Evolutionary conservation across 31 red algal species (phyloP).

Genomic region (Endocladia muricata): DNA sequence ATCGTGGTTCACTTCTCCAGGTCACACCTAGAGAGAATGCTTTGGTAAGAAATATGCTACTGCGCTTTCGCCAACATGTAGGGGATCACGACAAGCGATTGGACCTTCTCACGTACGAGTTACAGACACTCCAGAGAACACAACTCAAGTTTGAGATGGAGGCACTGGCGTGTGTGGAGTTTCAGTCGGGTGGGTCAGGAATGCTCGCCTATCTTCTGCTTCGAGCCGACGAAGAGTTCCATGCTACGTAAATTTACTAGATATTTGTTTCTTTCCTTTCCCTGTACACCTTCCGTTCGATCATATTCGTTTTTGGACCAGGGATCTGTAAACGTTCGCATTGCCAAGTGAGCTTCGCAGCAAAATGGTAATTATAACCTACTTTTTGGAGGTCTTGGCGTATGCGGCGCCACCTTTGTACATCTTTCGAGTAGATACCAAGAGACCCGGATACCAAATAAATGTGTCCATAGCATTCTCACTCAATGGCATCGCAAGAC

Average conservation of each 20-base stretch:
- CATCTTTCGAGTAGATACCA: no score
- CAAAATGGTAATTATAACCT: no score
- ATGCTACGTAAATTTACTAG: not conserved
- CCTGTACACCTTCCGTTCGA: not conserved
- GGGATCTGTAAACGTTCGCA: no score
- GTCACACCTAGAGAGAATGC: constrained; percentile 31
- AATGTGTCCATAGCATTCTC: no score
- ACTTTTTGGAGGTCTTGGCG: no score
- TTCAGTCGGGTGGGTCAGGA: not conserved
- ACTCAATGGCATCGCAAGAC: no score
- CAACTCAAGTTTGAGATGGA: constrained; percentile 63
- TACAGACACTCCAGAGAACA: constrained; percentile 9
- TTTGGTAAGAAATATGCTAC: constrained; percentile 19
- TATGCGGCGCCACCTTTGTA: no score
- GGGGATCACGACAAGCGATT: not conserved
- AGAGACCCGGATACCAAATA: no score
- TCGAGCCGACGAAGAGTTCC: not conserved
- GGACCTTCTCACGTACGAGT: constrained; percentile 8
- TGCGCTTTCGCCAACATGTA: not conserved
- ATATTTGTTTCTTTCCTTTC: not conserved
- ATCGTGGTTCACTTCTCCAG: not conserved
- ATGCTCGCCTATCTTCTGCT: constrained; percentile 24
- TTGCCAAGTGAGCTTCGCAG: no score
- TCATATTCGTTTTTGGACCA: no score
- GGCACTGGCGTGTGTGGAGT: constrained; percentile 11